Evolutionary conservation across 2,329 filamentous ascomycete genomes (phyloP), one percentile per base, ranked within the genome.

Genomic region (Fusarium temperatum): DNA sequence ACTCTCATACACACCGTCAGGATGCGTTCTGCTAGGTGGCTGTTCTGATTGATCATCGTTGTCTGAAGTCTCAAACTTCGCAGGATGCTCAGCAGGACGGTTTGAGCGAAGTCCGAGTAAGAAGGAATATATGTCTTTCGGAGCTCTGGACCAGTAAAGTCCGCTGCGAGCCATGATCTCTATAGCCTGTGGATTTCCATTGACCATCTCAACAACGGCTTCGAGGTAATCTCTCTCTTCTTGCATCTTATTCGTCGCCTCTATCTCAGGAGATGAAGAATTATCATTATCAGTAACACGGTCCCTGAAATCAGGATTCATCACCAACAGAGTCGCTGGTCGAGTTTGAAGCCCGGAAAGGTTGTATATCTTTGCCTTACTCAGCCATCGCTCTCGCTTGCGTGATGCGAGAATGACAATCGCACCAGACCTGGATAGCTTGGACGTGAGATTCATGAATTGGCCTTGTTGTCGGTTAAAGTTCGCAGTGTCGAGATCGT

Each of bases 81-180:
- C 26, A 13, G 45, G 10, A n/a, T 5, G 13, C 7, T 20, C 10
- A 15, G 20, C 1, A 22, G 13, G 4, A 11, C 4, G 2, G 6
- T 15, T 28, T n/a, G 45, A 30, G 17, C 26, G 45, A 48, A 48
- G 20, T 30, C 45, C 26, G 10, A 48, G 26, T 48, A 48, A 30
- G 28, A 48, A 30, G 26, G 26, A 12, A 30, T 48, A 30, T 9
- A 30, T 15, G 2, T 9, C 28, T 30, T 50, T 50, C 14, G 20
- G 14, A 50, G 47, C 20, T 50, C 47, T 30, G 6, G 20, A 50
- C 47, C 20, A 50, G 28, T 30, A 50, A 50, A 50, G 47, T 7
- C 28, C 14, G 9, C 20, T 30, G 8, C 20, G 14, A n/a, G 20
- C n/a, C 20, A 50, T n/a, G 4, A 30, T 50, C 8, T 30, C 47